Evolutionary conservation across 805 yeast genomes (phyloP), one percentile per base, ranked within the genome.

Genomic region (Priceomyces carsonii): DNA sequence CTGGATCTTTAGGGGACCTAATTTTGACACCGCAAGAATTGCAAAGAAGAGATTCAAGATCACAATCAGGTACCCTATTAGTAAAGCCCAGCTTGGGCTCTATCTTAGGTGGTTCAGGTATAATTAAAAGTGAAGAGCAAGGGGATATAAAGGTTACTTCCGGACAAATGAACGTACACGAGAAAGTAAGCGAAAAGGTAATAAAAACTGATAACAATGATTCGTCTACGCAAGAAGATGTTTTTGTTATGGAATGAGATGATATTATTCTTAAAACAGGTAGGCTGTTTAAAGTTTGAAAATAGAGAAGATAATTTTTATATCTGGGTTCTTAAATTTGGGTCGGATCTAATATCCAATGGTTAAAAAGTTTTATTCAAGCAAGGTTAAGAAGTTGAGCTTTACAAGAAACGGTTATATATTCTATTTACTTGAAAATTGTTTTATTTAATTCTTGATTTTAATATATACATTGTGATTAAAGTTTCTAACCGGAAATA

Each of bases 1-100:
- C 97, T 1, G 79, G 82, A 5, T 77, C 90, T 18, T 62, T 89
- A 24, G 76, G 82, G n/a, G 95, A 87, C 45, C 64, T 88, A 32
- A 64, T 68, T 13, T 63, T 90, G 32, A 86, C 95, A 0, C 95
- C 95, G 0, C 85, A 79, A 45, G 96, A 89, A 53, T 59, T 84
- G 14, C 63, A 61, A 40, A 67, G 82, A 47, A 71, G 96, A 29
- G 78, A 88, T 41, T 80, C 89, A 8, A 68, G 87, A 39, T 71
- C 79, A 6, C 72, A 67, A 33, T 59, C 67, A 16, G 73, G 73
- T 1, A 67, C 72, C 0, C 46, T 68, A 8, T 47, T 60, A 20
- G 64, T 59, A 19, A 50, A 69, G 33, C 72, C 72, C 2, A 54
- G 40, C 16, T 33, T 61, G 27, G 48, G 40, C 20, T 32, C 42